A percentile compares a stretch with the other conserved stretches of the same genome.
These are phyloP conservation scores for Myriangium duriaei DNA, from an alignment of 2,329 filamentous ascomycete species.

Conservation along the genomic window DNA sequence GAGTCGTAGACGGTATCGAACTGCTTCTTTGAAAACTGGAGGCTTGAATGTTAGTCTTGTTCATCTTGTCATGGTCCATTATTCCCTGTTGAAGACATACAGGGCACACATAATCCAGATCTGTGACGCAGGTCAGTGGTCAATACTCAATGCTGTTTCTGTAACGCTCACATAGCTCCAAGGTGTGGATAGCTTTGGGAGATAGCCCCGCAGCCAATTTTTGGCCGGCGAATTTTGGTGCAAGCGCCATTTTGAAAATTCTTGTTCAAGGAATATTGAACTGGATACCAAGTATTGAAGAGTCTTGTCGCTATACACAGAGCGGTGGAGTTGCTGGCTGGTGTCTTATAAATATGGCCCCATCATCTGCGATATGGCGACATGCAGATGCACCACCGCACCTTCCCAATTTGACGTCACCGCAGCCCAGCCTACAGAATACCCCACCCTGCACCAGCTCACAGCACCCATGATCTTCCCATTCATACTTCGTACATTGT, in stretches of 20 bases:
- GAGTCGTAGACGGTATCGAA: conserved; percentile 60
- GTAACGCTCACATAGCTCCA: conserved; percentile 37
- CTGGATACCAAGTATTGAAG: too few relatives aligned
- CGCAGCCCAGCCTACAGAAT: too few relatives aligned
- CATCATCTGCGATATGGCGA: too few relatives aligned
- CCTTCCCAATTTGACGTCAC: neutral
- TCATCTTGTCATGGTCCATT: too few relatives aligned
- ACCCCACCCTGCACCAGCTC: too few relatives aligned
- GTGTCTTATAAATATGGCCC: too few relatives aligned
- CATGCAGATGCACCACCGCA: too few relatives aligned
- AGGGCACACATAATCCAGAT: conserved; percentile 86
- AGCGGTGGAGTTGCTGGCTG: too few relatives aligned
- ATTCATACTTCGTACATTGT: too few relatives aligned
- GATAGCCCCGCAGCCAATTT: conserved; percentile 42
- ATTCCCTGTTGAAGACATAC: conserved; percentile 19
- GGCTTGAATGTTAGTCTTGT: conserved; percentile 6
- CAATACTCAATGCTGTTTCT: neutral
- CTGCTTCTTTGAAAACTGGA: conserved; percentile 52
- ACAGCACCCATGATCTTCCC: too few relatives aligned
- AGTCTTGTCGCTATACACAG: too few relatives aligned
- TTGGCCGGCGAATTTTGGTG: conserved; percentile 65
- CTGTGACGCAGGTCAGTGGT: conserved; percentile 22
- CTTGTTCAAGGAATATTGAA: too few relatives aligned
- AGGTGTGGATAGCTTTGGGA: conserved; percentile 37
- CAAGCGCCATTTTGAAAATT: conserved; percentile 50